phyloP scores from a whole-genome alignment of 2,329 filamentous ascomycete species.

The Zasmidium cellare region DNA sequence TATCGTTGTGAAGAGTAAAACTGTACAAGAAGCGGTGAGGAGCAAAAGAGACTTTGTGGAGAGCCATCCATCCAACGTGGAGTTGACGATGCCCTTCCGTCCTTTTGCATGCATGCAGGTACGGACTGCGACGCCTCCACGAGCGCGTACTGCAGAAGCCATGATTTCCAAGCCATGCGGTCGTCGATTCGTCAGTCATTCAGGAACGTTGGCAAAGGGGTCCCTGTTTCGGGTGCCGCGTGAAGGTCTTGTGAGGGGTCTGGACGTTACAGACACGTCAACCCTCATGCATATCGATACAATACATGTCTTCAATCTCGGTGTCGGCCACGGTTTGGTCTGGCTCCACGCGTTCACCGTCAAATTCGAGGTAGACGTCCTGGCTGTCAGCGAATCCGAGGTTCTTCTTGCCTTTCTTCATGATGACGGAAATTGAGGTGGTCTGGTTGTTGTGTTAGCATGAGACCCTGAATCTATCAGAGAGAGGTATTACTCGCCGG shows the following conservation, averaged over 20 bases:
- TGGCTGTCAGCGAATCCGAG: slow-evolving; percentile 54
- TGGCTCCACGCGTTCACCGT: slow-evolving; percentile 70
- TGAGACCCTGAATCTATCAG: neutral
- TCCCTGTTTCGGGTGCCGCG: slow-evolving; percentile 1
- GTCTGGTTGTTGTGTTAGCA: slow-evolving; percentile 39
- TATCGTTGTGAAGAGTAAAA: neutral
- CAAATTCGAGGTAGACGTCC: slow-evolving; percentile 66
- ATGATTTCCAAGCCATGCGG: neutral
- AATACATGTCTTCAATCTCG: slow-evolving; percentile 73
- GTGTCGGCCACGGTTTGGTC: slow-evolving; percentile 62
- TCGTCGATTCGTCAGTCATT: slow-evolving; percentile 2
- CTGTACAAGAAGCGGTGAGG: neutral
- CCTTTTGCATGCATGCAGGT: neutral
- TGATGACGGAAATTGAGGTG: slow-evolving; percentile 63
- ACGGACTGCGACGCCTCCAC: neutral
- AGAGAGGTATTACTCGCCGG: slow-evolving; percentile 38
- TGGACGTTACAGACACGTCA: neutral
- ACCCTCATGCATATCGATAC: slow-evolving; percentile 67
- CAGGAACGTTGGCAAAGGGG: slow-evolving; percentile 4
- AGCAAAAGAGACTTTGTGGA: neutral
- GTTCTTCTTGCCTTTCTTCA: slow-evolving; percentile 60
- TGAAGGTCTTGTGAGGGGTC: neutral
- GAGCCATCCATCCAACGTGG: neutral
- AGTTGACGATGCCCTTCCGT: neutral
- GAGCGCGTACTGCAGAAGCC: neutral